phyloP scores from a whole-genome alignment of 106 monocot genomes.

The Gastrodia elata region DNA sequence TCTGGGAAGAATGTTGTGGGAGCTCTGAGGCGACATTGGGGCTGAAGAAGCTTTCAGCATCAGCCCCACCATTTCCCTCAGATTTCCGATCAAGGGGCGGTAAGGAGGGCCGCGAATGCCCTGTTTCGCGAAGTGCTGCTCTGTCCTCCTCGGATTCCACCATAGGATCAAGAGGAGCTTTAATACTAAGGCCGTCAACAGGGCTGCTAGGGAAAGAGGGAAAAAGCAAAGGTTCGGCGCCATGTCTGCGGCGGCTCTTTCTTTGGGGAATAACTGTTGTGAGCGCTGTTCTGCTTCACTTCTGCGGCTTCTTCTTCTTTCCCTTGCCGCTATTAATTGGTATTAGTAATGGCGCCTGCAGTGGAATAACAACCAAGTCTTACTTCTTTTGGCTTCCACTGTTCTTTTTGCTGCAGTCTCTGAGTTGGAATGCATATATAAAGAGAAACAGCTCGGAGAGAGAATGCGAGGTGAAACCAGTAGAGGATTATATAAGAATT shows the following conservation, averaged over 20 bases:
- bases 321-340: neutral
- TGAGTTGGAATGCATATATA: neutral
- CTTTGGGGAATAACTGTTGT: neutral
- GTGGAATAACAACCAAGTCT: conserved; percentile 9
- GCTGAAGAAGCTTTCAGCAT: conserved; percentile 57
- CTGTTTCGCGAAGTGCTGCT: conserved; percentile 58
- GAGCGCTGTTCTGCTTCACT: neutral
- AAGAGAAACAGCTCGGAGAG: neutral
- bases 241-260: neutral
- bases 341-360: neutral
- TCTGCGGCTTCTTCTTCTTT: neutral
- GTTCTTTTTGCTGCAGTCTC: conserved; percentile 4
- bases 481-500: neutral
- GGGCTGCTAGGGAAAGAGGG: neutral
- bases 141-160: conserved; percentile 68
- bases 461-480: neutral
- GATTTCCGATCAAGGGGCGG: conserved; percentile 66
- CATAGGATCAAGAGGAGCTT: conserved; percentile 34
- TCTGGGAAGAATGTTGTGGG: conserved; percentile 77
- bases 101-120: conserved; percentile 71
- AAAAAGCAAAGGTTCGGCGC: conserved; percentile 2
- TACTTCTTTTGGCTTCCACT: conserved; percentile 6
- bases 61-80: conserved; percentile 59
- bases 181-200: neutral
- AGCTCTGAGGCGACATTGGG: conserved; percentile 30